Evolutionary conservation across 2,329 filamentous ascomycete genomes (phyloP), one percentile per base, ranked within the genome.

Genomic region (Cordyceps fumosorosea): DNA sequence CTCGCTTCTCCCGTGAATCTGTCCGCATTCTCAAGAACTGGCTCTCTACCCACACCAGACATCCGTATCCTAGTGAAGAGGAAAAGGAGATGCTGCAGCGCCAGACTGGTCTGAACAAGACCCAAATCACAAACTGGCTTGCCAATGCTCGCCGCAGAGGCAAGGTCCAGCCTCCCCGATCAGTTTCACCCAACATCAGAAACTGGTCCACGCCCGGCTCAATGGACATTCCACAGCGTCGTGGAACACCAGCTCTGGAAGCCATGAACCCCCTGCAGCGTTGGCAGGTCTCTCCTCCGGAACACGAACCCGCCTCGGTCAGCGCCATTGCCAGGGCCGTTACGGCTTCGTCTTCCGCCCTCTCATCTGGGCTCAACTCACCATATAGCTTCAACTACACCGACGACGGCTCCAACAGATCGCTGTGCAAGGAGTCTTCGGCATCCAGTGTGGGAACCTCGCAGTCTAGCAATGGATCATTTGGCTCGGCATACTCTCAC

Each of bases 61-160:
- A 96, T 68, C 93, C 92, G 0, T 97, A 96, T 71, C 92, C 93
- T 5, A 93, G 86, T 40, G 91, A 96, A 50, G 87, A 91, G 63
- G 90, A 96, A 71, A 96, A 93, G 70, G 89, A 92, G 66, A 83
- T 85, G 65, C 79, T 97, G 29, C 89, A 91, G 73, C 81, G 84
- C 53, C 84, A 89, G 68, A 96, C 92, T 0, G 91, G 91, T 8
- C 80, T 97, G 47, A 92, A 86, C 72, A 86, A 90, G 69, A 89
- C 83, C 16, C 93, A 97, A 70, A 93, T 96, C 68, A 88, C 88
- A 12, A 96, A 96, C 72, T 96, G 92, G 92, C 84, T 96, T 53
- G 92, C 92, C 63, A 96, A 96, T 74, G 91, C 91, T 62, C 86
- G 92, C 50, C 85, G 92, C 62, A 84, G 92, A 65, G 88, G 90